Evolutionary conservation across 2,329 filamentous ascomycete genomes (phyloP).

Genomic region (Penicillium sp.): DNA sequence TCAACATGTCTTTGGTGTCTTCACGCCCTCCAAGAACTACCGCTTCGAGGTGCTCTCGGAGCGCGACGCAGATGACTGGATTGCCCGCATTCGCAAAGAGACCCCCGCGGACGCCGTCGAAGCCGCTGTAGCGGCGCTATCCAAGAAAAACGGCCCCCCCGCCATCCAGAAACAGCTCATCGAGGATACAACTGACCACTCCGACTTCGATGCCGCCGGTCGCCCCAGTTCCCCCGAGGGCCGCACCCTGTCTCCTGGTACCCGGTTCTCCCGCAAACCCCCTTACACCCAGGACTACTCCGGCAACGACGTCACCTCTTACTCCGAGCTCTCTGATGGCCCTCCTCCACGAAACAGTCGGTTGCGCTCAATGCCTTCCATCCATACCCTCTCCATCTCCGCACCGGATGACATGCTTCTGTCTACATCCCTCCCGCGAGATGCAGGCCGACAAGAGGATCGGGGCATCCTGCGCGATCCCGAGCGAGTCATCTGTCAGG

Average conservation of each 20-base stretch:
- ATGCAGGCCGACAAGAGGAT: slow-evolving; percentile 64
- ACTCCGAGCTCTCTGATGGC: slow-evolving; percentile 81
- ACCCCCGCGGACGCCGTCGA: slow-evolving; percentile 87
- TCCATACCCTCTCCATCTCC: slow-evolving; percentile 30
- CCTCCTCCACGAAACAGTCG: slow-evolving; percentile 27
- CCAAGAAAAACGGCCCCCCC: slow-evolving; percentile 22
- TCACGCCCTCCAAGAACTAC: slow-evolving; percentile 87
- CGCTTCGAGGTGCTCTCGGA: slow-evolving; percentile 77
- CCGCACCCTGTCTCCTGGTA: slow-evolving; percentile 28
- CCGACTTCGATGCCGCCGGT: slow-evolving; percentile 38
- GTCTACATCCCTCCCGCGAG: slow-evolving; percentile 44
- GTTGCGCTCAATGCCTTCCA: slow-evolving; percentile 31
- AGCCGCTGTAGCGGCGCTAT: slow-evolving; percentile 67
- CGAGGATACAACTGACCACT: slow-evolving; percentile 45
- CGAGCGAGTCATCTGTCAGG: slow-evolving; percentile 91
- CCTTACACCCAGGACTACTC: slow-evolving; percentile 57
- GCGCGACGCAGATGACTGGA: slow-evolving; percentile 82
- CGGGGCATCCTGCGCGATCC: slow-evolving; percentile 62
- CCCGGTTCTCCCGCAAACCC: slow-evolving; percentile 28
- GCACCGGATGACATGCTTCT: slow-evolving; percentile 33
- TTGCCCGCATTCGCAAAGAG: slow-evolving; percentile 74
- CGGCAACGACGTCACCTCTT: slow-evolving; percentile 69
- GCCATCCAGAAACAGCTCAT: slow-evolving; percentile 30
- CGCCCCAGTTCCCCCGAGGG: slow-evolving; percentile 39
- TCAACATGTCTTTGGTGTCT: slow-evolving; percentile 86